These are phyloP conservation scores for Kappamyces sp. DNA, from an alignment of 192 early-diverging fungal species.

Conservation along the genomic window DNA sequence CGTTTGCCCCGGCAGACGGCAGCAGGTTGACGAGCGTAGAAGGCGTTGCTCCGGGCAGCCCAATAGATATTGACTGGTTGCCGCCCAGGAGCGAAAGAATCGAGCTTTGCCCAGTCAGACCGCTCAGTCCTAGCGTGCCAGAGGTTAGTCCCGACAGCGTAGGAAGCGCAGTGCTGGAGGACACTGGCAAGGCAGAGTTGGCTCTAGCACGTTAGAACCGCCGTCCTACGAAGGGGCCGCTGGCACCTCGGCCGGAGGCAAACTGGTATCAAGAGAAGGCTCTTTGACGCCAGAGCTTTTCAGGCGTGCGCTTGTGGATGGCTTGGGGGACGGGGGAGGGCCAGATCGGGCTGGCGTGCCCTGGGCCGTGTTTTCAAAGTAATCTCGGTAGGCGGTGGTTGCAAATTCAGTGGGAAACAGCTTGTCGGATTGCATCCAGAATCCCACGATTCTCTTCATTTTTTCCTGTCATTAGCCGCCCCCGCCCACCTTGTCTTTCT, in stretches of 20 bases:
- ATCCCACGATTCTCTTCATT: constrained; percentile 38
- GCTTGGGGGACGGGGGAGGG: not conserved
- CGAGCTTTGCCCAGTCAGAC: not conserved
- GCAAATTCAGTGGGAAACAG: not conserved
- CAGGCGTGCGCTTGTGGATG: not conserved
- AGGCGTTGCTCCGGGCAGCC: too few relatives aligned
- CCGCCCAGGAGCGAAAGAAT: too few relatives aligned
- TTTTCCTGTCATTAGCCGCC: constrained; percentile 30
- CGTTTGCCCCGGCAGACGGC: too few relatives aligned
- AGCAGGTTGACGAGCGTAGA: too few relatives aligned
- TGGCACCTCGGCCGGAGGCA: not conserved
- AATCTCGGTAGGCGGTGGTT: constrained; percentile 7
- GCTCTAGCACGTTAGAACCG: not conserved
- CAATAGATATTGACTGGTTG: too few relatives aligned
- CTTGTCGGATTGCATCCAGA: constrained; percentile 38
- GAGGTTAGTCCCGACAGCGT: not conserved
- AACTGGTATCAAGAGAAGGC: not conserved
- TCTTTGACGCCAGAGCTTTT: not conserved
- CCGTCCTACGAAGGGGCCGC: not conserved
- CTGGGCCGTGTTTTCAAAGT: constrained; percentile 18
- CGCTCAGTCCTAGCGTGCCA: not conserved
- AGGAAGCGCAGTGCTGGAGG: constrained; percentile 4
- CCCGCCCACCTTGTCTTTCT: constrained; percentile 7
- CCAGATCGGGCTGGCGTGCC: not conserved
- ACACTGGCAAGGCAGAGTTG: not conserved